phyloP scores from a whole-genome alignment of 116 monocot genomes.

The Posidonia oceanica region DNA sequence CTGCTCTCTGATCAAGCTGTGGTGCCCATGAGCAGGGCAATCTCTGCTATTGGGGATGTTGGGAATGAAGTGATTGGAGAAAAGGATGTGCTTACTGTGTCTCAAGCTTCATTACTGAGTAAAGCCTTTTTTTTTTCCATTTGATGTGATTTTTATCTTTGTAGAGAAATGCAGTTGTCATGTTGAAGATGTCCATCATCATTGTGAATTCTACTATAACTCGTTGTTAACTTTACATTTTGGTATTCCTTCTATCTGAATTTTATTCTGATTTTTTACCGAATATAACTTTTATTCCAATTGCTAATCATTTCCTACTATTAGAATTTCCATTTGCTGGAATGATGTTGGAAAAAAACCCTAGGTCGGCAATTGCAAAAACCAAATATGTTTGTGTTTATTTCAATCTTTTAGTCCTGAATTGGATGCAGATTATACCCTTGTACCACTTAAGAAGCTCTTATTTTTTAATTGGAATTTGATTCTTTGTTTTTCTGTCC shows the following conservation, averaged over 20 bases:
- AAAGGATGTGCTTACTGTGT: constrained; percentile 18
- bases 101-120: constrained; percentile 19
- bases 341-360: too few relatives aligned
- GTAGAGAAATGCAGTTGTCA: neutral
- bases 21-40: constrained; percentile 7
- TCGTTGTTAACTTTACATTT: neutral
- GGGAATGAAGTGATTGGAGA: constrained; percentile 5
- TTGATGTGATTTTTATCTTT: neutral
- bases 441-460: too few relatives aligned
- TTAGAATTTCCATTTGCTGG: too few relatives aligned
- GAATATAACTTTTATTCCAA: neutral
- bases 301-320: too few relatives aligned
- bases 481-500: too few relatives aligned
- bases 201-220: neutral
- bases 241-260: neutral
- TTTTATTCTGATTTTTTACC: neutral
- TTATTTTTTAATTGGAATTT: too few relatives aligned
- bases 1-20: constrained; percentile 11
- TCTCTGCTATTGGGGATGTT: constrained; percentile 12
- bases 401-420: too few relatives aligned
- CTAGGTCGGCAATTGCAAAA: too few relatives aligned
- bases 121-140: neutral
- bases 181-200: neutral
- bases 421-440: too few relatives aligned
- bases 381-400: too few relatives aligned